Evolutionary conservation across 2,329 filamentous ascomycete genomes (phyloP).

Genomic region (Metarhizium brunneum): DNA sequence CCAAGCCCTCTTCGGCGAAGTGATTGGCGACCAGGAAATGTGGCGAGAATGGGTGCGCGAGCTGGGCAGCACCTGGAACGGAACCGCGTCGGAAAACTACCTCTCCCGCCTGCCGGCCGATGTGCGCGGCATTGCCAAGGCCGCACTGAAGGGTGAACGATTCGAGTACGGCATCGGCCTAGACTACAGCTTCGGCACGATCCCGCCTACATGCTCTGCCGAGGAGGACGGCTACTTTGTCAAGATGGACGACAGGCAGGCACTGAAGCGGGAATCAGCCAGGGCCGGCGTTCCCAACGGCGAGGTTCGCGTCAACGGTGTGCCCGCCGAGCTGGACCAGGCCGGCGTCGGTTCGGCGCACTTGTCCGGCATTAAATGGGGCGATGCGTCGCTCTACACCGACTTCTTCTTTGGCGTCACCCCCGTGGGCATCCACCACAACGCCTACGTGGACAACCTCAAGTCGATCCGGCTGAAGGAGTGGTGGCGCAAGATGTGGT

Average conservation of each 20-base stretch:
- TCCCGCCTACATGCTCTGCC: slow-evolving; percentile 17
- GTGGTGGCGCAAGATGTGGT: slow-evolving; percentile 29
- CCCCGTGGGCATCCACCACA: slow-evolving; percentile 28
- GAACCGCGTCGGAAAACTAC: slow-evolving; percentile 10
- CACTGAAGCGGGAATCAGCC: slow-evolving; percentile 14
- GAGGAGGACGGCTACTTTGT: slow-evolving; percentile 28
- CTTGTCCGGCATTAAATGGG: slow-evolving; percentile 16
- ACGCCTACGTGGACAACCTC: slow-evolving; percentile 23
- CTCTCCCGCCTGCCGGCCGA: slow-evolving; percentile 8
- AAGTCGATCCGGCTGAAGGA: slow-evolving; percentile 21
- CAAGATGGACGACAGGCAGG: slow-evolving; percentile 14
- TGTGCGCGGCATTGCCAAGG: slow-evolving; percentile 17
- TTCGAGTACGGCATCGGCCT: slow-evolving; percentile 31
- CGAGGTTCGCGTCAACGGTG: slow-evolving; percentile 16
- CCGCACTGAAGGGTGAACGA: slow-evolving; percentile 16
- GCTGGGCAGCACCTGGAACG: slow-evolving; percentile 23
- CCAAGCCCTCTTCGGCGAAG: slow-evolving; percentile 27
- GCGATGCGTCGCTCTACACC: slow-evolving; percentile 23
- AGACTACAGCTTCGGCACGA: slow-evolving; percentile 28
- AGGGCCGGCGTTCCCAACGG: slow-evolving; percentile 12
- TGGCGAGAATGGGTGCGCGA: slow-evolving; percentile 23
- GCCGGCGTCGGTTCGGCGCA: not conserved
- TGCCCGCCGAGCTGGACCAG: slow-evolving; percentile 17
- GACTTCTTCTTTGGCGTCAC: slow-evolving; percentile 27
- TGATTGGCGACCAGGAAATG: slow-evolving; percentile 29